Evolutionary conservation across 768 basidiomycete species (phyloP).

Genomic region (Lentinula sp.): DNA sequence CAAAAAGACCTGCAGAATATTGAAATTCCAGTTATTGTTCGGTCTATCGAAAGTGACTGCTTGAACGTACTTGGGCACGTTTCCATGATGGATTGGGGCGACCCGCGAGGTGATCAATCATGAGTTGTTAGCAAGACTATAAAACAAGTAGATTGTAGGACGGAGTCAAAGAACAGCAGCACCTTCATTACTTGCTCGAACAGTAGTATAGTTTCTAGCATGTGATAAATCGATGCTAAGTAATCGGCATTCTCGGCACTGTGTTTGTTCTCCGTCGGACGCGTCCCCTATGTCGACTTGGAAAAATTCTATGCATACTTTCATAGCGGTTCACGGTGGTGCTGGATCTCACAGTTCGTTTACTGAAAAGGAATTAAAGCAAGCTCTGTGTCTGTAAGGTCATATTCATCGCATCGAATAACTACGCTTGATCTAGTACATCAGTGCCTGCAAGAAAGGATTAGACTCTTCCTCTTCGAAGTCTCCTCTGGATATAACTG

Average conservation of each 20-base stretch:
- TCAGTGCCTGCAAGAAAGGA: slow-evolving; percentile 49
- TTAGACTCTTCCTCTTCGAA: slow-evolving; percentile 16
- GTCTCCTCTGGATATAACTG: slow-evolving; percentile 40
- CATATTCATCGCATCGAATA: neutral
- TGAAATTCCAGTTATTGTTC: neutral
- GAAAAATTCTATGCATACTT: slow-evolving; percentile 26
- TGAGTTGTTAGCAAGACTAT: slow-evolving; percentile 22
- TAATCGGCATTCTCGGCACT: neutral
- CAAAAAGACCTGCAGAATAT: slow-evolving; percentile 63
- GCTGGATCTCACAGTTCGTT: slow-evolving; percentile 57
- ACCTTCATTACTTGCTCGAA: neutral
- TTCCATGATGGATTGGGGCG: slow-evolving; percentile 89
- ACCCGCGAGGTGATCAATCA: slow-evolving; percentile 93
- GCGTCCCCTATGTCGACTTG: slow-evolving; percentile 16
- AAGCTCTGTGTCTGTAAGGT: slow-evolving; percentile 48
- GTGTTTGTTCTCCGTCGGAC: neutral
- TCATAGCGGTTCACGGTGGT: slow-evolving; percentile 71
- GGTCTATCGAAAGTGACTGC: neutral
- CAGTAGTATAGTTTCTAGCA: slow-evolving; percentile 13
- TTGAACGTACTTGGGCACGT: slow-evolving; percentile 58
- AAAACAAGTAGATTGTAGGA: neutral
- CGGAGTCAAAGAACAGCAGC: neutral
- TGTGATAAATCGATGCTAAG: slow-evolving; percentile 21
- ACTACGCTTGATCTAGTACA: neutral
- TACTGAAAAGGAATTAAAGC: slow-evolving; percentile 47